phyloP scores from a whole-genome alignment of 208 protist species.

The Crithidia brevicula region DNA sequence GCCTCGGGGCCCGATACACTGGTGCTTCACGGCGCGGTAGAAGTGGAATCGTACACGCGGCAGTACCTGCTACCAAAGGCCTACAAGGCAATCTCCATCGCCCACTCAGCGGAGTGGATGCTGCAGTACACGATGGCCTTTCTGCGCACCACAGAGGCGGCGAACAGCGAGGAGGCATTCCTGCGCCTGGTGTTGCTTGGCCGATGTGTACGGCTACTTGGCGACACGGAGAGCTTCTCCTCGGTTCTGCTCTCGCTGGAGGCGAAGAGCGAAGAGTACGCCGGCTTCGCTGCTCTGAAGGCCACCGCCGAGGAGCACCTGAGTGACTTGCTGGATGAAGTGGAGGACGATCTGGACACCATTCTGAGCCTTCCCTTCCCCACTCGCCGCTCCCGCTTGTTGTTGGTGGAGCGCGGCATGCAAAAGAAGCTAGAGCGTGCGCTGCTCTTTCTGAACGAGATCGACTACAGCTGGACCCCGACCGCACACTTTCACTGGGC shows the following conservation, averaged over 20 bases:
- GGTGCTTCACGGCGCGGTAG: conserved; percentile 62
- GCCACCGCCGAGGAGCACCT: conserved; percentile 55
- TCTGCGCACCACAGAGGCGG: conserved; percentile 51
- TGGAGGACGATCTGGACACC: conserved; percentile 49
- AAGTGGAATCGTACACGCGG: conserved; percentile 63
- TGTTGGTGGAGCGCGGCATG: conserved; percentile 54
- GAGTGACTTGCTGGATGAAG: conserved; percentile 45
- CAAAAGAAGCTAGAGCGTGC: conserved; percentile 54
- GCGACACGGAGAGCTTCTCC: conserved; percentile 74
- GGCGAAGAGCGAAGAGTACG: conserved; percentile 70
- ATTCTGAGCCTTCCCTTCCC: conserved; percentile 61
- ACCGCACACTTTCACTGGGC: conserved; percentile 62
- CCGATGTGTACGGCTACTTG: conserved; percentile 74
- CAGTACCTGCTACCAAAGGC: conserved; percentile 47
- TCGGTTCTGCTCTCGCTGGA: conserved; percentile 68
- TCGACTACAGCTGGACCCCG: conserved; percentile 83
- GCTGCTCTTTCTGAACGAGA: conserved; percentile 75
- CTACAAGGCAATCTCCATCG: conserved; percentile 42
- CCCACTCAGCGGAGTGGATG: conserved; percentile 85
- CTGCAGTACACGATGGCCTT: conserved; percentile 87
- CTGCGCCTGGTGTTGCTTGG: conserved; percentile 69
- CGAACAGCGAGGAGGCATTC: conserved; percentile 57
- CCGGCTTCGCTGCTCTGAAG: conserved; percentile 53
- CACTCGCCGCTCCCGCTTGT: conserved; percentile 51
- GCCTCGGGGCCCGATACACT: no score